Evolutionary conservation across 768 basidiomycete genomes (phyloP).

Genomic region (Exsudoporus frostii): DNA sequence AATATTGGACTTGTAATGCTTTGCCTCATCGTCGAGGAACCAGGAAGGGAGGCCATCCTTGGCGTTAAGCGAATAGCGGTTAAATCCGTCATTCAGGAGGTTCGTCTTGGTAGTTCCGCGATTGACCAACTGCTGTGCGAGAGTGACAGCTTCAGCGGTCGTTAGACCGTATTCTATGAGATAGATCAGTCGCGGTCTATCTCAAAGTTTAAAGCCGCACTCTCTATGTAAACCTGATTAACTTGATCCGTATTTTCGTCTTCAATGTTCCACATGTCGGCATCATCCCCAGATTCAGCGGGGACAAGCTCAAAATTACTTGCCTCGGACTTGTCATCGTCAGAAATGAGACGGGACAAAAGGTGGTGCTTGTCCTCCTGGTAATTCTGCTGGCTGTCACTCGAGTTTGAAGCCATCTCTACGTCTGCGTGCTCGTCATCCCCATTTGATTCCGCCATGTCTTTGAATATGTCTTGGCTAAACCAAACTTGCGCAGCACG

Average conservation of each 20-base stretch:
- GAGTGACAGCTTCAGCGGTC: conserved; percentile 86
- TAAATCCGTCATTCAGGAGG: conserved; percentile 93
- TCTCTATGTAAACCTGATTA: conserved; percentile 61
- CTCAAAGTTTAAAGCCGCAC: conserved; percentile 41
- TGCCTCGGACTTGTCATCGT: conserved; percentile 18
- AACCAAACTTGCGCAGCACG: conserved; percentile 89
- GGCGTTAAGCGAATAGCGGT: conserved; percentile 84
- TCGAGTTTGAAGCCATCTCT: conserved; percentile 28
- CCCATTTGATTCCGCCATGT: conserved; percentile 36
- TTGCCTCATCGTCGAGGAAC: conserved; percentile 97
- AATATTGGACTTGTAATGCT: conserved; percentile 89
- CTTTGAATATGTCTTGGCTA: conserved; percentile 84
- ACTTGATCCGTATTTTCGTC: conserved; percentile 70
- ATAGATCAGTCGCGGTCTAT: conserved; percentile 1
- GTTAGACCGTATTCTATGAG: conserved; percentile 70
- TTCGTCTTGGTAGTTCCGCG: conserved; percentile 84
- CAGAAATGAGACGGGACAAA: conserved; percentile 3
- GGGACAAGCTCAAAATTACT: conserved; percentile 75
- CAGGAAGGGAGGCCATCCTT: conserved; percentile 92
- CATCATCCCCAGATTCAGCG: conserved; percentile 52
- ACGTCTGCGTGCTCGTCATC: conserved; percentile 23
- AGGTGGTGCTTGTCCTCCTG: conserved; percentile 16
- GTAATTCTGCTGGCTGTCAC: conserved; percentile 32
- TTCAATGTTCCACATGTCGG: conserved; percentile 78
- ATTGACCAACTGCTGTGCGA: conserved; percentile 91